Evolutionary conservation across 1,139 yeast species (phyloP).

Genomic region (Yamadazyma blattariae): DNA sequence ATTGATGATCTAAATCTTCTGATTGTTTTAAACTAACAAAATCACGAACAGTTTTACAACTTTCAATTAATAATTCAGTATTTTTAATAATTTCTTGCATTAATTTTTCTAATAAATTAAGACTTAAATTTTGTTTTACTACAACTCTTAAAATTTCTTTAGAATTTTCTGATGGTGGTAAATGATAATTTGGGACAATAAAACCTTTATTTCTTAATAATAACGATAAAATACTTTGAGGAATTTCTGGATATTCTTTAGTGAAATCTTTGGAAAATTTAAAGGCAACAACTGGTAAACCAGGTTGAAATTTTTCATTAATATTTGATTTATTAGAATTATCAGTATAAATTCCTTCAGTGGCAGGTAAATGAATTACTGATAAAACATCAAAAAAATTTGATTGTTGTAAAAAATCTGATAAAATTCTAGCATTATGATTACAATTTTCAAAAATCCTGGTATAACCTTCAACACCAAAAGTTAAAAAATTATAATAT

Average conservation of each 20-base stretch:
- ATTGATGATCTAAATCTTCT: constrained; percentile 18
- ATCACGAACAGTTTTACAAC: constrained; percentile 27
- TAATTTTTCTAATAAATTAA: constrained; percentile 71
- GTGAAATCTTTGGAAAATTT: constrained; percentile 60
- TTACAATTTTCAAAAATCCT: constrained; percentile 61
- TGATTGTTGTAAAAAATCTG: constrained; percentile 62
- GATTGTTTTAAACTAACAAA: constrained; percentile 16
- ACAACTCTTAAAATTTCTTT: constrained; percentile 82
- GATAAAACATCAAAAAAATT: constrained; percentile 73
- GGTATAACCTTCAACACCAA: constrained; percentile 70
- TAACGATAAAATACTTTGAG: constrained; percentile 76
- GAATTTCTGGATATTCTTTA: constrained; percentile 69
- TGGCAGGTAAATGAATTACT: constrained; percentile 55
- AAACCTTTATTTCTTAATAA: constrained; percentile 78
- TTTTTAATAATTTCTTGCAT: constrained; percentile 62
- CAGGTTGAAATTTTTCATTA: constrained; percentile 57
- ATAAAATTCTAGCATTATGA: constrained; percentile 66
- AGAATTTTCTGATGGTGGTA: constrained; percentile 58
- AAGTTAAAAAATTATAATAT: constrained; percentile 71
- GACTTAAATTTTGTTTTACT: constrained; percentile 67
- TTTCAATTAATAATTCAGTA: constrained; percentile 49
- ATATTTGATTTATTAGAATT: constrained; percentile 6
- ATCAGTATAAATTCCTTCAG: constrained; percentile 20
- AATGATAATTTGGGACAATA: constrained; percentile 86
- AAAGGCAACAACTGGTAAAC: constrained; percentile 90